Base-by-base conservation (phyloP, 257 asterid genomes). In the Petunia secreta region DNA sequence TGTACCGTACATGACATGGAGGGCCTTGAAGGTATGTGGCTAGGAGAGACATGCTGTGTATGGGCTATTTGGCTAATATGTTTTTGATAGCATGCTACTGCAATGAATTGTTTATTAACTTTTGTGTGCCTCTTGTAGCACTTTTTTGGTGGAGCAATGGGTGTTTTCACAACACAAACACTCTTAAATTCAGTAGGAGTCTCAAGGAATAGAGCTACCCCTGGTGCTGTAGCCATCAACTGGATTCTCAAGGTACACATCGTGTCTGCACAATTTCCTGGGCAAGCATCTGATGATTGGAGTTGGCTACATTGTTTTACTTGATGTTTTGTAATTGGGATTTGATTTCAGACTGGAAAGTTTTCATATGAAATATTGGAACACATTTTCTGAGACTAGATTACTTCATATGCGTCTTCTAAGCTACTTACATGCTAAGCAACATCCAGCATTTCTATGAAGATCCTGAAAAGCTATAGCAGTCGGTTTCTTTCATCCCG, bases 71-170 rank as follows among this genome's bases (percentile, higher is more conserved):
- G 62, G 60, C 59, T 71, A 34, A 71, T 71, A 13, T 50, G 25
- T 34, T 25, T 25, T 25, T 25, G 16, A 13, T 71, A 50, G 11
- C 60, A 34, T 34, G 62, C 57, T 39, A 34, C 11, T 71, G 14
- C 25, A 25, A 25, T 25, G 25, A 25, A 25, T 25, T 34, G 62
- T 43, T 71, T 71, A 71, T 71, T 71, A 14, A 34, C 62, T 25
- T 48, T 41, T 69, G 63, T 25, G 25, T 25, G 25, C 82, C 85
- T 40, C 67, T 52, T 86, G 52, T 76, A 96, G 98, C 96, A 96
- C 90, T 94, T 96, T 83, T 94, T 94, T 71, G 99, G 99, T n/a
- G 99, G 99, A 83, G 99, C 98, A 57, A 96, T 96, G 98, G 92
- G 99, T 78, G 99, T 94, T 79, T 96, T 96, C 82, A 96, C 99